These are phyloP conservation scores for Filobasidium wieringae DNA, from an alignment of 768 basidiomycete genomes.

Conservation along the genomic window DNA sequence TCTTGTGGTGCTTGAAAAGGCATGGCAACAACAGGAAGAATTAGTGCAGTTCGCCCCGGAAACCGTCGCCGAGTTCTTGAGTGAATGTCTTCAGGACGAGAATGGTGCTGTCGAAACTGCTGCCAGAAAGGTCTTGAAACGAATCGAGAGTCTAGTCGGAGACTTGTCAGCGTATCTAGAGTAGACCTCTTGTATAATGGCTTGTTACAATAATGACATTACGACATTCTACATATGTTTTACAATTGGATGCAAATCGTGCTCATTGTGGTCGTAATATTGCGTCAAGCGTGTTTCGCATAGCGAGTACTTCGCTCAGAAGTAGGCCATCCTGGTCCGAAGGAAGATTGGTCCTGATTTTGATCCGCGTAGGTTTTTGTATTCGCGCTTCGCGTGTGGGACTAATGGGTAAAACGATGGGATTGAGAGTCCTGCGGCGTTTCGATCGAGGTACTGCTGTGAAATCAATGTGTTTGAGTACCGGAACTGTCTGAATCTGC, in stretches of 20 bases:
- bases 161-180: conserved; percentile 33
- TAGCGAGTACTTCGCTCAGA: neutral
- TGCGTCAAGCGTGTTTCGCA: neutral
- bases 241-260: neutral
- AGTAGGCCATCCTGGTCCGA: neutral
- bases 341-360: neutral
- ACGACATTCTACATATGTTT: neutral
- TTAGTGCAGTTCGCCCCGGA: conserved; percentile 78
- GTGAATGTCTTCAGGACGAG: conserved; percentile 50
- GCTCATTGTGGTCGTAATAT: neutral
- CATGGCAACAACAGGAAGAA: conserved; percentile 71
- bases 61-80: conserved; percentile 36
- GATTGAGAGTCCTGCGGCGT: no score
- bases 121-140: conserved; percentile 41
- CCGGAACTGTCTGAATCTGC: no score
- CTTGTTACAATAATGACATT: neutral
- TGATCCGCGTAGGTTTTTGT: no score
- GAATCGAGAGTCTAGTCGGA: conserved; percentile 35
- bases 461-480: no score
- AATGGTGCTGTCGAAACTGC: conserved; percentile 67
- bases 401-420: no score
- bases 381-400: neutral
- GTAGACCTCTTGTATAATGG: conserved; percentile 11
- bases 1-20: conserved; percentile 52
- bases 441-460: no score